Conservation (phyloP, 345 rosid genomes). For the Pelargonium nanum region DNA sequence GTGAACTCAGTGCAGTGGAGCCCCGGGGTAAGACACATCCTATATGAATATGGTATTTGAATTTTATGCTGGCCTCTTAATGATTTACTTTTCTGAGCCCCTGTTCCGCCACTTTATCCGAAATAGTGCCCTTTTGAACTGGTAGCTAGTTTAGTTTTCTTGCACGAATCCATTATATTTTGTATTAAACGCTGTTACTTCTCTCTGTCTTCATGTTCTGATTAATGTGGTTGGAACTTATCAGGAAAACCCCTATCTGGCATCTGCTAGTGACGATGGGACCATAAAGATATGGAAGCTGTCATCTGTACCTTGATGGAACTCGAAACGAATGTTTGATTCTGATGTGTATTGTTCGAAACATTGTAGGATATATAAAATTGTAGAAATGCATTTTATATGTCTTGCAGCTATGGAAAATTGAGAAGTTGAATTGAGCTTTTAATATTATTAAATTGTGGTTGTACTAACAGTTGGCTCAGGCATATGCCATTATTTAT, state of each 20-base stretch:
- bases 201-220: not conserved
- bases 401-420: too few species aligned
- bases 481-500: not conserved
- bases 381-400: not conserved
- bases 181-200: not conserved
- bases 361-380: not conserved
- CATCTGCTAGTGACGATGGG: slow-evolving; percentile 83
- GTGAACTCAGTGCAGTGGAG: slow-evolving; percentile 78
- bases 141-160: not conserved
- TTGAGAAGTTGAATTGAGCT: too few species aligned
- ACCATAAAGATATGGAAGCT: slow-evolving; percentile 70
- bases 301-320: slow-evolving; percentile 24
- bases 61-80: not conserved
- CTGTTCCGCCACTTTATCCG: not conserved
- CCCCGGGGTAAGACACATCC: slow-evolving; percentile 46
- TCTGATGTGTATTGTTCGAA: not conserved
- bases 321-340: not conserved
- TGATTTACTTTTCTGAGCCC: not conserved
- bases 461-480: not conserved
- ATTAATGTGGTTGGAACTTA: slow-evolving; percentile 3
- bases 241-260: slow-evolving; percentile 54
- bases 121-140: not conserved
- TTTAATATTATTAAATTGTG: not conserved
- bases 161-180: not conserved
- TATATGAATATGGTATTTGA: not conserved